Evolutionary conservation across 257 asterid species (phyloP).

Genomic region (Scutellaria minor): DNA sequence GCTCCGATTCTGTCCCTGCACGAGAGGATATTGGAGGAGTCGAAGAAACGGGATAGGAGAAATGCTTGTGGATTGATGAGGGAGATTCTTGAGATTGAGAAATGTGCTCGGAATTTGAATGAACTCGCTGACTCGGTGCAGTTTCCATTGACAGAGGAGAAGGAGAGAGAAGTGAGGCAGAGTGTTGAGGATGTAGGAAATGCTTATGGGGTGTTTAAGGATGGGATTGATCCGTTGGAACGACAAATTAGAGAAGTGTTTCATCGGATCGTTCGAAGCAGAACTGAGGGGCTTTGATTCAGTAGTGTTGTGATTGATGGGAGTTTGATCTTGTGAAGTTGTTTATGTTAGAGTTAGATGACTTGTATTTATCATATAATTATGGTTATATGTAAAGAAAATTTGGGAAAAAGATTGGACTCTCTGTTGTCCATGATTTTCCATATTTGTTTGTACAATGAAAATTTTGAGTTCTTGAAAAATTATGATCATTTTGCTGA

Average conservation of each 20-base stretch:
- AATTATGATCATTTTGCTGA: slow-evolving; percentile 1
- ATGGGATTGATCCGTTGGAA: slow-evolving; percentile 78
- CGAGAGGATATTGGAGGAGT: slow-evolving; percentile 84
- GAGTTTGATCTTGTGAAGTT: not conserved
- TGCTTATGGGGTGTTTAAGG: slow-evolving; percentile 56
- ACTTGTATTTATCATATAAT: slow-evolving; percentile 20
- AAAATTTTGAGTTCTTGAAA: slow-evolving; percentile 25
- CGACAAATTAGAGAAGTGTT: slow-evolving; percentile 83
- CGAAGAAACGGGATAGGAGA: slow-evolving; percentile 70
- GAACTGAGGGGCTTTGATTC: slow-evolving; percentile 68
- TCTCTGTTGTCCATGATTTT: slow-evolving; percentile 32
- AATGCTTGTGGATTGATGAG: slow-evolving; percentile 72
- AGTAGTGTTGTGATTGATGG: slow-evolving; percentile 38
- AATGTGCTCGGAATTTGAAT: slow-evolving; percentile 54
- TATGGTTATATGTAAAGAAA: slow-evolving; percentile 36
- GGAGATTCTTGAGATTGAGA: slow-evolving; percentile 85
- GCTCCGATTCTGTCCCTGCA: slow-evolving; percentile 67
- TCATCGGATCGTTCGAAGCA: slow-evolving; percentile 67
- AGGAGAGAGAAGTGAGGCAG: slow-evolving; percentile 69
- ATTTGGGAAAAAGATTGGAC: slow-evolving; percentile 37
- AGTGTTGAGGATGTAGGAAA: slow-evolving; percentile 60
- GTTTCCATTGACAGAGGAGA: slow-evolving; percentile 67
- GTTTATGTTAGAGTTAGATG: not conserved
- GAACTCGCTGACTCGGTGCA: slow-evolving; percentile 58
- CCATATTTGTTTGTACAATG: slow-evolving; percentile 26